Evolutionary conservation across 306 rosid species (phyloP).

Genomic region (Cucurbita pepo): DNA sequence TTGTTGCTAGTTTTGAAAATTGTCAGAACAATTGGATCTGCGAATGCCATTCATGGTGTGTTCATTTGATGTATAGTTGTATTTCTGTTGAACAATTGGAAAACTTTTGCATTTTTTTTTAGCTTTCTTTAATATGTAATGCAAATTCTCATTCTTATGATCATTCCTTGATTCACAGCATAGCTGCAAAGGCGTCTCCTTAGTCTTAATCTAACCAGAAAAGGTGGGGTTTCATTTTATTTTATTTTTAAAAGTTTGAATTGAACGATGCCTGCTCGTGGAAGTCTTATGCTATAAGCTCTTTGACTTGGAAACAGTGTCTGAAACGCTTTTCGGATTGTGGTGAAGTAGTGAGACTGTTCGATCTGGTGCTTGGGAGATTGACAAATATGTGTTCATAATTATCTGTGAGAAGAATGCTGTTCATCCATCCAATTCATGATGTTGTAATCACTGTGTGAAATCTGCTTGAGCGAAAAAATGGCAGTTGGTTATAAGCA

Average conservation of each 20-base stretch:
- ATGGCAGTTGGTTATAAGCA: slow-evolving; percentile 18
- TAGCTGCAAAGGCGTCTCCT: slow-evolving; percentile 16
- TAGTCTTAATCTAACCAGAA: slow-evolving; percentile 8
- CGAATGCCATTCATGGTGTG: background rate
- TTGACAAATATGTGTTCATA: background rate
- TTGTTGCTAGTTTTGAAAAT: background rate
- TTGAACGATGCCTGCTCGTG: background rate
- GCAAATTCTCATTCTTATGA: background rate
- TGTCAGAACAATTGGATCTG: background rate
- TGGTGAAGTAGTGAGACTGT: slow-evolving; percentile 14
- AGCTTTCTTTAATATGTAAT: background rate
- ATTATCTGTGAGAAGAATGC: slow-evolving; percentile 9
- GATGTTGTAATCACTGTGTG: slow-evolving; percentile 1
- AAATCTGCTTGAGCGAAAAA: background rate
- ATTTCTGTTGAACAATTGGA: background rate
- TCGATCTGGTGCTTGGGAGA: background rate
- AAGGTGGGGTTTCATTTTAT: background rate
- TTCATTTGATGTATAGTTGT: background rate
- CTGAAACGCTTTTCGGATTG: background rate
- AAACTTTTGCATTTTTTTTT: background rate
- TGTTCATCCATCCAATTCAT: slow-evolving; percentile 13
- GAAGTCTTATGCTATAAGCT: slow-evolving; percentile 1
- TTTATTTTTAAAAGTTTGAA: background rate
- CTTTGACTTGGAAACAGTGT: slow-evolving; percentile 5
- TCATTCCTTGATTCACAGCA: background rate